Conservation (phyloP, 2,329 filamentous ascomycete species). For the Ophiostoma tasmaniense region DNA sequence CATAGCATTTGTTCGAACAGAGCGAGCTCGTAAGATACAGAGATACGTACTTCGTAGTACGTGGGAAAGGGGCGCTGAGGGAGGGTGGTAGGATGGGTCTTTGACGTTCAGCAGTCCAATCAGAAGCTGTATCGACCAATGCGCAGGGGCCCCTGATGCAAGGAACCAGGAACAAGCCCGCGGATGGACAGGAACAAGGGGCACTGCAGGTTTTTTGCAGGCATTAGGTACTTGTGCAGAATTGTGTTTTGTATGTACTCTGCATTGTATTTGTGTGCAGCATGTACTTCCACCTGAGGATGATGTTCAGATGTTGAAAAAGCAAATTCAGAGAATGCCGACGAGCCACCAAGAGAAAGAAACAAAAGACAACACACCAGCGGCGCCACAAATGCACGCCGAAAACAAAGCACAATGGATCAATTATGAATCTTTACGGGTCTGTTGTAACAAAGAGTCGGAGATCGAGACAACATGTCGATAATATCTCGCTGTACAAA, state of each 20-base stretch:
- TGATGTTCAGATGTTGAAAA: background rate
- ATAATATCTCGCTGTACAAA: background rate
- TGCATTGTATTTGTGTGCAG: background rate
- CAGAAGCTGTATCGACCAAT: background rate
- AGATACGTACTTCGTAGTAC: too few relatives aligned
- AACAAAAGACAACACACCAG: background rate
- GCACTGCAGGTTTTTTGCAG: background rate
- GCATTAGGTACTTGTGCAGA: background rate
- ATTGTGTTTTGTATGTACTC: background rate
- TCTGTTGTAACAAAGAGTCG: background rate
- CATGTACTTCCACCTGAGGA: background rate
- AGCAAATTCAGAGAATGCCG: background rate
- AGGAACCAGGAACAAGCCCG: background rate
- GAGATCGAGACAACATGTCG: background rate
- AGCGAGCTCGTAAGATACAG: background rate
- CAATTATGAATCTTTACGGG: background rate
- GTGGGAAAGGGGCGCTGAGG: background rate
- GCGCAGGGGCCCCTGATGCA: background rate
- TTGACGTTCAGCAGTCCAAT: background rate
- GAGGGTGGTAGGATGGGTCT: background rate
- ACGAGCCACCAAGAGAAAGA: background rate
- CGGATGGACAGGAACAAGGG: background rate
- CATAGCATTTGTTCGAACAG: background rate
- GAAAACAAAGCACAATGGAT: background rate
- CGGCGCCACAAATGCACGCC: background rate